Percentiles rank a stretch among this genome's conserved stretches.
Conservation (phyloP, 1,139 yeast genomes). For the Scheffersomyces titani region DNA sequence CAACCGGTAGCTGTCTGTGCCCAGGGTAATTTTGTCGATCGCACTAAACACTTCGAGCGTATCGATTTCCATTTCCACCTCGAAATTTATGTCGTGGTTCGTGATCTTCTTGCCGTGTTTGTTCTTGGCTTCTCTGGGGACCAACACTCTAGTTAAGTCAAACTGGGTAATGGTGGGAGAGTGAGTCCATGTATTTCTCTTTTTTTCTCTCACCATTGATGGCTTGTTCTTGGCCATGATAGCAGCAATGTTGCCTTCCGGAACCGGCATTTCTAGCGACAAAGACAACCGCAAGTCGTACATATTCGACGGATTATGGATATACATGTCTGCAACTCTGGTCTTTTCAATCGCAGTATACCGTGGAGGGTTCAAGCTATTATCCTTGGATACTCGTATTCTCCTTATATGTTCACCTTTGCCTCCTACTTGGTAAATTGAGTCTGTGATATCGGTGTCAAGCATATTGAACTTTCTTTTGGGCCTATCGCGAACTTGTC, state of each 20-base stretch:
- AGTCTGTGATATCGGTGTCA: constrained; percentile 46
- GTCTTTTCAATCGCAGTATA: constrained; percentile 72
- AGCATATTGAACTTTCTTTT: constrained; percentile 41
- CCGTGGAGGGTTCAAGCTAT: constrained; percentile 59
- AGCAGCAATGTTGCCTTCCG: constrained; percentile 51
- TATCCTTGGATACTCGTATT: constrained; percentile 66
- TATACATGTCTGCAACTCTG: constrained; percentile 67
- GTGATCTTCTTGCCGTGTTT: constrained; percentile 39
- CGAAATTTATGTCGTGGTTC: constrained; percentile 47
- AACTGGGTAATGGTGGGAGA: constrained; percentile 69
- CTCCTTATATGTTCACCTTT: constrained; percentile 58
- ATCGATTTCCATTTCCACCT: constrained; percentile 76
- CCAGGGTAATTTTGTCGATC: constrained; percentile 51
- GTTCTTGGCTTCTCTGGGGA: constrained; percentile 47
- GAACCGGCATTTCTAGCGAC: constrained; percentile 73
- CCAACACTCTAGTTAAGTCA: constrained; percentile 65
- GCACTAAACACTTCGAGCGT: constrained; percentile 61
- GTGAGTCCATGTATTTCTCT: constrained; percentile 64
- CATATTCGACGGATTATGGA: constrained; percentile 75
- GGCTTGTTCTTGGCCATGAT: constrained; percentile 44
- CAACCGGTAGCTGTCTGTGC: constrained; percentile 60
- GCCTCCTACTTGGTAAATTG: constrained; percentile 36
- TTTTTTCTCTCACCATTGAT: constrained; percentile 58
- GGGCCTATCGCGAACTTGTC: constrained; percentile 27
- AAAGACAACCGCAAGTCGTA: constrained; percentile 77